Base-by-base conservation (phyloP, 345 rosid species). In the Trapa incisa region DNA sequence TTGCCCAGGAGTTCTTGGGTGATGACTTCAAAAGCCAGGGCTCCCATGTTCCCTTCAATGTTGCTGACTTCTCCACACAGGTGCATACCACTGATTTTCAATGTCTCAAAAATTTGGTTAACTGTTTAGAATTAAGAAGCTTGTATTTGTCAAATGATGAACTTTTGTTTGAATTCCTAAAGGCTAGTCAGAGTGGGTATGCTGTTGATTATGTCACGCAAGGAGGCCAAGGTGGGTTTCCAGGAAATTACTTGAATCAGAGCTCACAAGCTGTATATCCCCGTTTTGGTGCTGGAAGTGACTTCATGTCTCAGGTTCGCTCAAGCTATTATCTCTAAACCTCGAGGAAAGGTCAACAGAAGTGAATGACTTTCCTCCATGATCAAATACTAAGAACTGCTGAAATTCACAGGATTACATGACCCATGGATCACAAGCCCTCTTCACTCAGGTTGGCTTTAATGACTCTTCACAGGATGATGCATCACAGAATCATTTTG, bases 1-100 rank as follows among this genome's bases (percentile, higher is more conserved):
- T 72, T 71, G 52, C 64, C 47, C 80, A 95, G 99, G 98, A 95
- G 67, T 95, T 91, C 81, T 82, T 91, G 83, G 85, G 89, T 64
- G 98, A 95, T 78, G 99, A 95, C 81, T 82, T 95, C 72, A 95
- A 95, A 82, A 95, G 99, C 74, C 98, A 91, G 80, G 98, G 98
- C 71, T 95, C 99, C 58, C 94, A 88, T 78, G 97, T 76, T 79
- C 94, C 96, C 64, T 91, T 89, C 74, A 87, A 84, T 79, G 85
- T 91, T 80, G 74, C 88, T 38, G 98, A 95, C 73, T 89, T 91
- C 73, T 82, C 99, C 37, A 87, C 96, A 45, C 99, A 95, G 96
- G 98, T 89, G 70, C 1, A 57, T 47, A n/a, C 35, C 48, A 6
- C 8, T 15, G 45, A 38, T 16, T 2, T 22, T 64, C 15, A 39